These are phyloP conservation scores for Purpureocillium takamizusanense DNA, from an alignment of 2,329 filamentous ascomycete genomes.

Conservation along the genomic window DNA sequence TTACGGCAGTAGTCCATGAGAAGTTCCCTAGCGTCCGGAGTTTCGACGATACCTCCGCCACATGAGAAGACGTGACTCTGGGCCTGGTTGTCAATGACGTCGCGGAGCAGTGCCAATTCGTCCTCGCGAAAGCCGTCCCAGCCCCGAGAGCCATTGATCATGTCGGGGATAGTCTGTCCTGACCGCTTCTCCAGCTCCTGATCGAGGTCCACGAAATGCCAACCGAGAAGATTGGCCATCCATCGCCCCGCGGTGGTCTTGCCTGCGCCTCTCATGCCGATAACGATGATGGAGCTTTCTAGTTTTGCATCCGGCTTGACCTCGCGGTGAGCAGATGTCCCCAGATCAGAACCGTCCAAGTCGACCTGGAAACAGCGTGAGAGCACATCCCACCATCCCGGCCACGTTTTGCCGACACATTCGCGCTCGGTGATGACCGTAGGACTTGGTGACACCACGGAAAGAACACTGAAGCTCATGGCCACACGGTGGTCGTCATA, in stretches of 20 bases:
- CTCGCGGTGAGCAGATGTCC: conserved; percentile 7
- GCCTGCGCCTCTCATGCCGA: conserved; percentile 94
- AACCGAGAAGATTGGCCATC: conserved; percentile 66
- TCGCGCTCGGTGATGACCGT: conserved; percentile 81
- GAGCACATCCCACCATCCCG: conserved; percentile 93
- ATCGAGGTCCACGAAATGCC: conserved; percentile 80
- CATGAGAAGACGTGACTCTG: conserved; percentile 81
- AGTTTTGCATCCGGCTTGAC: conserved; percentile 6
- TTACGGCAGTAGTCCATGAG: conserved; percentile 63
- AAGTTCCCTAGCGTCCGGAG: conserved; percentile 65
- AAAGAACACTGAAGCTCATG: conserved; percentile 94
- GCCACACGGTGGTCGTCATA: conserved; percentile 97
- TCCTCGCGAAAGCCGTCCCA: conserved; percentile 84
- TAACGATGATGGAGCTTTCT: conserved; percentile 75
- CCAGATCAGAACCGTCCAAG: conserved; percentile 66
- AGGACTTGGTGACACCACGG: conserved; percentile 59
- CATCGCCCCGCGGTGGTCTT: conserved; percentile 91
- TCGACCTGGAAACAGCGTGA: conserved; percentile 67
- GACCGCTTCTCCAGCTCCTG: conserved; percentile 69
- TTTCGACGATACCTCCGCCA: conserved; percentile 88
- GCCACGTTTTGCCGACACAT: conserved; percentile 96
- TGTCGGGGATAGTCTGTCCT: conserved; percentile 73
- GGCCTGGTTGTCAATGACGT: conserved; percentile 65
- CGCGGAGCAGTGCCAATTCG: conserved; percentile 66
- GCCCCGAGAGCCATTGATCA: conserved; percentile 61